Conservation (phyloP, 139 green algal species). For the Trebouxia sp. region DNA sequence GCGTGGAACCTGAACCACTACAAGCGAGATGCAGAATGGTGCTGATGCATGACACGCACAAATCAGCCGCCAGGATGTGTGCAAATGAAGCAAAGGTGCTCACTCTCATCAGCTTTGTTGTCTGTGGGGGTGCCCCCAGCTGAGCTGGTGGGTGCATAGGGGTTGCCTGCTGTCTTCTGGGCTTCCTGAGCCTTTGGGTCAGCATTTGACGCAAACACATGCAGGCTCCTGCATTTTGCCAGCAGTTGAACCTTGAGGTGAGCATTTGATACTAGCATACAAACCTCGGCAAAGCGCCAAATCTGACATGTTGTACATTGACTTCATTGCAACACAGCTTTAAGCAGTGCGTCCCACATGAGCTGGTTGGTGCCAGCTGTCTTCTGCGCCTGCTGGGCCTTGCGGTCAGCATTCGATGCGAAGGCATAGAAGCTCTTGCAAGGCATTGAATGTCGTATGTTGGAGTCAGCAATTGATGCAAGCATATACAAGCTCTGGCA, state of each 20-base stretch:
- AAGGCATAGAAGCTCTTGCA: background rate
- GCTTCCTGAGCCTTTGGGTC: background rate
- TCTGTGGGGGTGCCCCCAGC: slow-evolving; percentile 10
- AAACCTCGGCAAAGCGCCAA: background rate
- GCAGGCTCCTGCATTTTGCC: background rate
- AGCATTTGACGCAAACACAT: background rate
- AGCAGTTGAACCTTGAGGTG: background rate
- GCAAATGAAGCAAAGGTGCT: background rate
- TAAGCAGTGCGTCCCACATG: too few relatives aligned
- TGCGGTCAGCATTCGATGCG: background rate
- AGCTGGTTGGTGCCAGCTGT: background rate
- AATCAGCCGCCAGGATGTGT: background rate
- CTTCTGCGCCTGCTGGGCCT: slow-evolving; percentile 6
- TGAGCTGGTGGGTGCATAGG: background rate
- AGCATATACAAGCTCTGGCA: too few relatives aligned
- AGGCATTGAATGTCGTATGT: background rate
- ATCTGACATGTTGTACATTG: too few relatives aligned
- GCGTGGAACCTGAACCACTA: too few relatives aligned
- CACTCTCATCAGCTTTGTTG: background rate
- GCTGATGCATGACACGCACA: background rate
- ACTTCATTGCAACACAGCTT: too few relatives aligned
- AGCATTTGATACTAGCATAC: background rate
- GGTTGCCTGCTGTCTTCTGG: slow-evolving; percentile 18
- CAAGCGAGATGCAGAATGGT: too few relatives aligned
- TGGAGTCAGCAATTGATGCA: too few relatives aligned